A percentile compares a stretch with the other conserved stretches of the same genome.
Evolutionary conservation across 1,284 basidiomycete species (phyloP).

Genomic region (Ceratobasidium sp.): DNA sequence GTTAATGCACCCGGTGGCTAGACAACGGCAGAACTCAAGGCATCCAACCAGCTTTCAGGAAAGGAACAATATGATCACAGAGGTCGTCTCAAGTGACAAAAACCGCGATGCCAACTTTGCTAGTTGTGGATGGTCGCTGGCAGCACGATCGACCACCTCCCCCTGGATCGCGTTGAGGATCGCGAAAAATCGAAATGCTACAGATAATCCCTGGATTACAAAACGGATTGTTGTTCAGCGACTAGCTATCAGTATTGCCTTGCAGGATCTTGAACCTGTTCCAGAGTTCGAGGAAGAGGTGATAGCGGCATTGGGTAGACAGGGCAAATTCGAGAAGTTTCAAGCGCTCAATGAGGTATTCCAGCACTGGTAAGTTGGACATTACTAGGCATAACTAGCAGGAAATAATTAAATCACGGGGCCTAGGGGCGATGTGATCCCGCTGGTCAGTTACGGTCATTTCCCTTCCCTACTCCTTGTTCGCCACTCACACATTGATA

Average conservation of each 20-base stretch:
- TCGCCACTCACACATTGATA: not conserved
- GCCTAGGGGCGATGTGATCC: slow-evolving; percentile 29
- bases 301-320: not conserved
- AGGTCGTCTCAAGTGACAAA: not conserved
- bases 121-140: slow-evolving; percentile 15
- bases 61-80: not conserved
- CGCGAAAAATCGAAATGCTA: not conserved
- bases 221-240: not conserved
- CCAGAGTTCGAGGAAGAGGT: slow-evolving; percentile 6
- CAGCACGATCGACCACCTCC: not conserved
- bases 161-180: slow-evolving; percentile 11
- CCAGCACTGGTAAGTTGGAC: slow-evolving; percentile 8
- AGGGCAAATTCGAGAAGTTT: slow-evolving; percentile 9
- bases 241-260: not conserved
- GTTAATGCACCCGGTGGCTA: too few relatives aligned
- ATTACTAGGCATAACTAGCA: not conserved
- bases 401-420: not conserved
- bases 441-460: not conserved
- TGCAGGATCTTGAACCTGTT: not conserved
- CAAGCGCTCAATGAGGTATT: not conserved
- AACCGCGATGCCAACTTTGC: slow-evolving; percentile 12
- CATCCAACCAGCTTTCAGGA: too few relatives aligned
- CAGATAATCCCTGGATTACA: not conserved
- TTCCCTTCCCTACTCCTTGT: not conserved
- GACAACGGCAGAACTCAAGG: too few relatives aligned